phyloP scores from a whole-genome alignment of 345 rosid species.

The Populus pruinosa region DNA sequence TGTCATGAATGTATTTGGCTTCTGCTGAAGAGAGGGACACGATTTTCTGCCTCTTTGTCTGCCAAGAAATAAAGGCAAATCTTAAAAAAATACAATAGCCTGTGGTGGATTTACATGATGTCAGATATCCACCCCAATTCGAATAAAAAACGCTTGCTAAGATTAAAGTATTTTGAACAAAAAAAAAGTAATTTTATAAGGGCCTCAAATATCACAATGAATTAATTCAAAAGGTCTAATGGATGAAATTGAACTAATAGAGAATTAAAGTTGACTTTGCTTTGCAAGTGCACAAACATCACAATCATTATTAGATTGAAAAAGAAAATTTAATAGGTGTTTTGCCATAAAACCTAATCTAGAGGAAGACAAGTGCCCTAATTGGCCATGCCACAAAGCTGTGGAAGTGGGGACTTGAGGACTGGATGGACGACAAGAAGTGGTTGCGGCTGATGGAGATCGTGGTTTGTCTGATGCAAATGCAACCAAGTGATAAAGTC shows the following conservation, averaged over 20 bases:
- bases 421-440: too few relatives aligned
- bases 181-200: background rate
- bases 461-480: background rate
- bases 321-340: background rate
- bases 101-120: too few relatives aligned
- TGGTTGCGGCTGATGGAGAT: background rate
- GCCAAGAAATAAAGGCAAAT: too few relatives aligned
- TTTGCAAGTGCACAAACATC: background rate
- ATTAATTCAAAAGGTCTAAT: background rate
- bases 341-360: conserved; percentile 1
- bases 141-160: too few relatives aligned
- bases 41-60: too few relatives aligned
- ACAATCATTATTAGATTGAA: background rate
- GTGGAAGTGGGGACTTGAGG: background rate
- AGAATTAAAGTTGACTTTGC: background rate
- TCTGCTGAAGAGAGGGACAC: too few relatives aligned
- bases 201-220: background rate
- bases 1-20: too few relatives aligned
- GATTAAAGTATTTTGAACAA: too few relatives aligned
- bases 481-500: background rate
- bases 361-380: background rate
- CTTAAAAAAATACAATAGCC: too few relatives aligned
- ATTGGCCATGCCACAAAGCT: background rate
- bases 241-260: background rate
- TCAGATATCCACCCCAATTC: too few relatives aligned